Conservation (phyloP, 2,329 filamentous ascomycete genomes). For the Ophiocordyceps camponoti-leonardi region DNA sequence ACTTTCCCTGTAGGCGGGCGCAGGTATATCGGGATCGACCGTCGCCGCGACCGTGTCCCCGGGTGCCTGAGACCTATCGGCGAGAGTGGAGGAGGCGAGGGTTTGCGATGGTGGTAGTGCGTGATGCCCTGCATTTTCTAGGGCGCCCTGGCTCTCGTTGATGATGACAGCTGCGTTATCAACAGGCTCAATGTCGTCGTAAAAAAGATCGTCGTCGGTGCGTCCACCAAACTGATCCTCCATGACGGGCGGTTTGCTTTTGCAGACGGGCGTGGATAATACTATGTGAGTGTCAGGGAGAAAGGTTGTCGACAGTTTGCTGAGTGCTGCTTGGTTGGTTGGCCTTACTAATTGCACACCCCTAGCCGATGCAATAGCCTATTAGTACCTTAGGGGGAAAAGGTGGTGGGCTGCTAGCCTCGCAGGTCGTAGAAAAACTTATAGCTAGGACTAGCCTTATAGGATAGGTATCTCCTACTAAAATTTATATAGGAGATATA, state of each 20-base stretch:
- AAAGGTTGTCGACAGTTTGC: no score
- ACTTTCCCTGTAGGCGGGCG: constrained; percentile 3
- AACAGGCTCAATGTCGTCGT: constrained; percentile 43
- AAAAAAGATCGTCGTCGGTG: constrained; percentile 45
- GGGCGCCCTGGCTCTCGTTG: neutral
- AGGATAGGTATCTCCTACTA: no score
- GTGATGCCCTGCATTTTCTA: neutral
- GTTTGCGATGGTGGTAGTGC: constrained; percentile 4
- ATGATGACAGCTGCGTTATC: constrained; percentile 15
- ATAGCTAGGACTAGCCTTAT: no score
- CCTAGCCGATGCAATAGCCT: no score
- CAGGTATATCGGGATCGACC: neutral
- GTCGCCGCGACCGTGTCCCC: neutral
- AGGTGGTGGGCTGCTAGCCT: no score
- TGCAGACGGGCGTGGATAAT: no score
- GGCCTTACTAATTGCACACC: no score
- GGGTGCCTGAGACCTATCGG: constrained; percentile 10
- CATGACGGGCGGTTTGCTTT: constrained; percentile 17
- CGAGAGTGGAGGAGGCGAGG: constrained; percentile 16
- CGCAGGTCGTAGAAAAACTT: no score
- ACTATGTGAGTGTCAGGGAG: no score
- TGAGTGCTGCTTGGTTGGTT: no score
- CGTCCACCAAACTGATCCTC: constrained; percentile 44
- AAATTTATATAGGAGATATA: no score
- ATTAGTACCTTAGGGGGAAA: no score